phyloP scores from a whole-genome alignment of 2,329 filamentous ascomycete genomes.

The Fusarium humuli region DNA sequence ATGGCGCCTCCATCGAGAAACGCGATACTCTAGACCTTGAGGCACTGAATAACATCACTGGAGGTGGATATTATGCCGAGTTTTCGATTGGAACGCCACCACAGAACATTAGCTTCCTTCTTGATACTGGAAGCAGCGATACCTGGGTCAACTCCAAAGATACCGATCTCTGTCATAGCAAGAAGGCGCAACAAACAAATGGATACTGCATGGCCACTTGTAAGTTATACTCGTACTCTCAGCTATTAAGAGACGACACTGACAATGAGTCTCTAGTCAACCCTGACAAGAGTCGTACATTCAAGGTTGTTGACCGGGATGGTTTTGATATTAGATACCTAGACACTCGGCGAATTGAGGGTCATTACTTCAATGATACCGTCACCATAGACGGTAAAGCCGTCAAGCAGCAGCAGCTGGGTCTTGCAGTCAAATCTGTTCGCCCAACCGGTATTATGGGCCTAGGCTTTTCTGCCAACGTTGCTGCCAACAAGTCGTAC shows the following conservation, averaged over 20 bases:
- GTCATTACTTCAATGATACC: constrained; percentile 69
- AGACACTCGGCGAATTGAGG: constrained; percentile 64
- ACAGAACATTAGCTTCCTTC: constrained; percentile 64
- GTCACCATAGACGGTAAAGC: constrained; percentile 61
- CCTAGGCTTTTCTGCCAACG: constrained; percentile 66
- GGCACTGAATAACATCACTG: constrained; percentile 64
- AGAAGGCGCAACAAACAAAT: constrained; percentile 50
- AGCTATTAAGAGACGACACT: neutral
- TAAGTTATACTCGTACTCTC: constrained; percentile 42
- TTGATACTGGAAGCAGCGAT: constrained; percentile 74
- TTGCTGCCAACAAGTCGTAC: constrained; percentile 58
- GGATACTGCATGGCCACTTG: constrained; percentile 53
- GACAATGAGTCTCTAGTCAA: constrained; percentile 50
- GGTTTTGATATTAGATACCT: constrained; percentile 73
- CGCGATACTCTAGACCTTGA: constrained; percentile 51
- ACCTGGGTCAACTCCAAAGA: constrained; percentile 69
- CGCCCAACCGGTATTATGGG: constrained; percentile 69
- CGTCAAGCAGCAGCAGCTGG: constrained; percentile 66
- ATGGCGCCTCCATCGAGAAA: constrained; percentile 34
- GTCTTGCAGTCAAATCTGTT: constrained; percentile 61
- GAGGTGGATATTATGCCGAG: constrained; percentile 67
- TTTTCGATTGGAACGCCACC: constrained; percentile 69
- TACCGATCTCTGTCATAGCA: constrained; percentile 69
- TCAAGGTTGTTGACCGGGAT: constrained; percentile 54
- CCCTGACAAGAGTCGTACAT: constrained; percentile 61